These are phyloP conservation scores for Emmonsia crescens DNA, from an alignment of 2,329 filamentous ascomycete genomes.

Conservation along the genomic window DNA sequence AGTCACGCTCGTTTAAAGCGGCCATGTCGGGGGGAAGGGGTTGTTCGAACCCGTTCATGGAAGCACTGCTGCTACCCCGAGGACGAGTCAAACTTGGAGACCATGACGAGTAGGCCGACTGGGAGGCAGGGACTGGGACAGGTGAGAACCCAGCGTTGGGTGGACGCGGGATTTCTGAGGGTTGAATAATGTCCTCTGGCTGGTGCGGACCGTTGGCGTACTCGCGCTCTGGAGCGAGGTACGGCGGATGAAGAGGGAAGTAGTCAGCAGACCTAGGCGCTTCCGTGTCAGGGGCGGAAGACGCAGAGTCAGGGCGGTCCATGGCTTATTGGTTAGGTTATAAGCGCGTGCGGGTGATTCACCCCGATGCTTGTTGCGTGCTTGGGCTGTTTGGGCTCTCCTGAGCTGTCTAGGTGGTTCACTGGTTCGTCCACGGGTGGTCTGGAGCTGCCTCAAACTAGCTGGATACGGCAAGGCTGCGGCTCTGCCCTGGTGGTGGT, in stretches of 20 bases:
- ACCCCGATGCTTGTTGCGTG: neutral
- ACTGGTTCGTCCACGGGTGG: neutral
- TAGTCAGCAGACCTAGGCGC: slow-evolving; percentile 34
- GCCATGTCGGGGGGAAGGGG: slow-evolving; percentile 19
- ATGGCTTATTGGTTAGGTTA: slow-evolving; percentile 21
- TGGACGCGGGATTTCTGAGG: neutral
- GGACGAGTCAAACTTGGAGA: slow-evolving; percentile 27
- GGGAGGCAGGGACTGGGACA: slow-evolving; percentile 15
- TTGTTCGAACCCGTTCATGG: slow-evolving; percentile 27
- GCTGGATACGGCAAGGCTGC: neutral
- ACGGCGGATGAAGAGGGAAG: slow-evolving; percentile 23
- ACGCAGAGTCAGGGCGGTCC: slow-evolving; percentile 34
- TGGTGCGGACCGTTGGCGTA: neutral
- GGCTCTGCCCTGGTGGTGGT: no score
- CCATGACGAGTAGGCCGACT: slow-evolving; percentile 25
- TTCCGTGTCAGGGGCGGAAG: slow-evolving; percentile 29
- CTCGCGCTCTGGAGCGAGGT: slow-evolving; percentile 19
- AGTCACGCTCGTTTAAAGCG: slow-evolving; percentile 23
- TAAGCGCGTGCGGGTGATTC: neutral
- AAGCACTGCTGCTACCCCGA: slow-evolving; percentile 33
- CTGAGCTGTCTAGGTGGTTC: neutral
- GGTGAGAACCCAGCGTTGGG: slow-evolving; percentile 21
- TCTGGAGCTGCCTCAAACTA: neutral
- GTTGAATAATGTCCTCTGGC: neutral
- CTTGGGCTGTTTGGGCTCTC: neutral